A percentile compares a stretch with the other conserved stretches of the same genome.
Evolutionary conservation across 345 rosid genomes (phyloP).

Genomic region (Gossypium australe): DNA sequence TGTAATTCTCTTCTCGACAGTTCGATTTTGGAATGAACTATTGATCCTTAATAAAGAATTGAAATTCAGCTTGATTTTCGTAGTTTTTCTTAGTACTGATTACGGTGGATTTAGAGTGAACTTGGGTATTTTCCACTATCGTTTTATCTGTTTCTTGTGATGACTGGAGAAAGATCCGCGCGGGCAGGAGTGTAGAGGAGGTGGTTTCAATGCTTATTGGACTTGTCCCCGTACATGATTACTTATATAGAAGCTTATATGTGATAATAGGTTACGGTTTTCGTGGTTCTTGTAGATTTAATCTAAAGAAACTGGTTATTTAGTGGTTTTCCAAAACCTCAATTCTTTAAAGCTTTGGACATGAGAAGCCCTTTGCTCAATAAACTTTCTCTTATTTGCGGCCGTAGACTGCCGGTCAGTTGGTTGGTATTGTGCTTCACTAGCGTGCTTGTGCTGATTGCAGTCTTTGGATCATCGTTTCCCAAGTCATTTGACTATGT

Average conservation of each 20-base stretch:
- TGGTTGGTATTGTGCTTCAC: slow-evolving; percentile 58
- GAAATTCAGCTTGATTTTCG: slow-evolving; percentile 5
- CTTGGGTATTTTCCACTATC: not conserved
- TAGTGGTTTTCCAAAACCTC: slow-evolving; percentile 25
- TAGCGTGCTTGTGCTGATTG: slow-evolving; percentile 56
- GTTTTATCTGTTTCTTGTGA: not conserved
- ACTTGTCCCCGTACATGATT: slow-evolving; percentile 19
- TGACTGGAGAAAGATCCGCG: slow-evolving; percentile 12
- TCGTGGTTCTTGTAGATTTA: slow-evolving; percentile 25
- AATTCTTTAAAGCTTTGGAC: slow-evolving; percentile 36
- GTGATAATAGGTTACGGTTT: slow-evolving; percentile 38
- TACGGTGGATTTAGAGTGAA: slow-evolving; percentile 14
- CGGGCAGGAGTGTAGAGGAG: slow-evolving; percentile 13
- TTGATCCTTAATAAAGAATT: slow-evolving; percentile 23
- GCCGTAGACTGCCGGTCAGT: slow-evolving; percentile 59
- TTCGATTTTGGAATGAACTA: slow-evolving; percentile 5
- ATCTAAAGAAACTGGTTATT: slow-evolving; percentile 18
- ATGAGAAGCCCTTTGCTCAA: slow-evolving; percentile 88
- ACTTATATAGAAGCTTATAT: slow-evolving; percentile 25
- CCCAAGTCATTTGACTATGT: slow-evolving; percentile 46
- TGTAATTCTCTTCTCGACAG: slow-evolving; percentile 10
- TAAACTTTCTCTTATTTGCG: slow-evolving; percentile 49
- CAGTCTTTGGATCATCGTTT: slow-evolving; percentile 62
- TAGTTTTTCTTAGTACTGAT: slow-evolving; percentile 5
- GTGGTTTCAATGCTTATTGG: slow-evolving; percentile 28